Evolutionary conservation across 2,329 filamentous ascomycete species (phyloP).

Genomic region (Epichloe amarillans): DNA sequence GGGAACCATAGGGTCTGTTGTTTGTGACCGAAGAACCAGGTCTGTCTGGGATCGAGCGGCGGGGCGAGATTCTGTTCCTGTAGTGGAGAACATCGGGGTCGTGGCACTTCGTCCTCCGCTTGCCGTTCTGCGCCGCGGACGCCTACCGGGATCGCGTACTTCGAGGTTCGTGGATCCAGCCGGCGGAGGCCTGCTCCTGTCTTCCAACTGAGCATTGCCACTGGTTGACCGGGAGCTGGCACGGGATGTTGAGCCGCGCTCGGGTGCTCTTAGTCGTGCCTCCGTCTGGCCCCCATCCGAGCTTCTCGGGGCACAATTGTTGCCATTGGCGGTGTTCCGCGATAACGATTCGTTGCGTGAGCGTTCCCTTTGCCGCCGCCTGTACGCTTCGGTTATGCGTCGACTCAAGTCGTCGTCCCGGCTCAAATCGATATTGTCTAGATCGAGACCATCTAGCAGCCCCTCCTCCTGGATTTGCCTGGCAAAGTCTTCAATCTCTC

Average conservation of each 20-base stretch:
- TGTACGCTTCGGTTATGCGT: constrained; percentile 78
- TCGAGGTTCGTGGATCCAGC: constrained; percentile 18
- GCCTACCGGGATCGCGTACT: constrained; percentile 16
- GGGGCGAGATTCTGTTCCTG: constrained; percentile 30
- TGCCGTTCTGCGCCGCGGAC: constrained; percentile 34
- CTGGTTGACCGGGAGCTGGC: constrained; percentile 34
- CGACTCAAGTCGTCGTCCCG: constrained; percentile 86
- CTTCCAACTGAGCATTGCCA: constrained; percentile 28
- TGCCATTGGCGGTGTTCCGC: constrained; percentile 23
- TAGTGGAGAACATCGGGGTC: constrained; percentile 28
- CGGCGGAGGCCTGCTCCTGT: constrained; percentile 37
- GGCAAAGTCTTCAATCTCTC: constrained; percentile 81
- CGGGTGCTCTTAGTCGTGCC: constrained; percentile 15
- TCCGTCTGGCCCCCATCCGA: constrained; percentile 13
- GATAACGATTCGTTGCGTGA: constrained; percentile 30
- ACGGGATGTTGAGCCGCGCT: constrained; percentile 21
- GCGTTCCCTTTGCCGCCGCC: constrained; percentile 56
- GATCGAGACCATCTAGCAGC: constrained; percentile 72
- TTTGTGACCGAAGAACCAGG: constrained; percentile 32
- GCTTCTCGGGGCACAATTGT: constrained; percentile 25
- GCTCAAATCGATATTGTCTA: constrained; percentile 71
- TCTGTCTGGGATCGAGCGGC: constrained; percentile 54
- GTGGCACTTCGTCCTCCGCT: constrained; percentile 44
- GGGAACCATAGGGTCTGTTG: constrained; percentile 21
- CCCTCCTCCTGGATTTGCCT: constrained; percentile 82